Evolutionary conservation across 139 green algal species (phyloP), one percentile per base, ranked within the genome.

Genomic region (Chloropicon primus): DNA sequence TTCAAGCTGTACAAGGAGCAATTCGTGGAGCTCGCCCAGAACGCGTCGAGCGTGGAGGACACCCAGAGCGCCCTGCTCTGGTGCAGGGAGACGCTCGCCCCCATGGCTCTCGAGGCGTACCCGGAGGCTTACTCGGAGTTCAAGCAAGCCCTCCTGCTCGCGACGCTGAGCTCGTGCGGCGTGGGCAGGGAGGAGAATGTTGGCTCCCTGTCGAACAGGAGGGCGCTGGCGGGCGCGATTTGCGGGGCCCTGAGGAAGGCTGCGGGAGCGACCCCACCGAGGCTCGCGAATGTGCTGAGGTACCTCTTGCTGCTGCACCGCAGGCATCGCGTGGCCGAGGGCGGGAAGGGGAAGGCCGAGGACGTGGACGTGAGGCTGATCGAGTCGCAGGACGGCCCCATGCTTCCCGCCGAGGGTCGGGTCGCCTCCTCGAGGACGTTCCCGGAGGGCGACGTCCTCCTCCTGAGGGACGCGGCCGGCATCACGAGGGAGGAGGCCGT

Each of bases 101-200:
- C 89, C 0, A 25, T 91, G 25, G 89, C 88, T 0, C 74, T 90
- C 27, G 77, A 91, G 77, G 87, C 89, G 0, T 92, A 90, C 78
- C 87, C 89, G 1, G 89, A 93, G 53, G 89, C 89, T 0, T 93
- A 90, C 72, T 54, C 74, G 2, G 88, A 92, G 72, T 93, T 92
- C 84, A 92, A 90, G 79, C 78, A 79, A 22, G 28, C 74, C 1
- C 76, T n/a, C n/a, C n/a, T 93, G 76, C 76, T 88, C 77, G 76
- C 89, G 74, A 82, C 92, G 10, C 73, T 92, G 24, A 73, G 28
- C 21, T 25, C 53, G 27, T 5, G 23, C 23, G 26, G 54, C 24
- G 26, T 27, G 1, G 77, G 74, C 3, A 77, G 77, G 2, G 82
- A 82, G 1, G 75, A 79, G 29, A 24, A 78, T 17, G 53, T 80